phyloP scores from a whole-genome alignment of 140 eudicot species.

The Stevia rebaudiana region DNA sequence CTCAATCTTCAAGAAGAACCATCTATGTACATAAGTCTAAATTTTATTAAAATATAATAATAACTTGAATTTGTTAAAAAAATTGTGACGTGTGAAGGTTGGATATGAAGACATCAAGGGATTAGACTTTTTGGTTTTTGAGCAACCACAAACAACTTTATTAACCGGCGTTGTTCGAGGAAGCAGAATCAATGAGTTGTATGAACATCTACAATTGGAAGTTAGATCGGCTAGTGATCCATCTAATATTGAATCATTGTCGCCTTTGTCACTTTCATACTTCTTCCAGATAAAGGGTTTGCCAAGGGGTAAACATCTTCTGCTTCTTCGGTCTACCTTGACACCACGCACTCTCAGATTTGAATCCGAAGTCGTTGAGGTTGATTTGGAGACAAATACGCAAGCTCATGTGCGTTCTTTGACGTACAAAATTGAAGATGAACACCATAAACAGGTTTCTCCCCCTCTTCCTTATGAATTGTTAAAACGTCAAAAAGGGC shows the following conservation, averaged over 20 bases:
- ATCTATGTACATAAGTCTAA: no score
- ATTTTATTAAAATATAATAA: not conserved
- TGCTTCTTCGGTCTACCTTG: conserved; percentile 65
- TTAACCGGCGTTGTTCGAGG: conserved; percentile 78
- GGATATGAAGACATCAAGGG: conserved; percentile 65
- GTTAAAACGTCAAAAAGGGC: not conserved
- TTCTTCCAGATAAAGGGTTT: conserved; percentile 93
- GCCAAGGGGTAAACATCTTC: conserved; percentile 73
- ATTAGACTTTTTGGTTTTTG: conserved; percentile 80
- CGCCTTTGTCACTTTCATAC: conserved; percentile 78
- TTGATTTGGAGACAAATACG: conserved; percentile 67
- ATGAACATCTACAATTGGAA: conserved; percentile 74
- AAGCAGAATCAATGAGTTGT: conserved; percentile 47
- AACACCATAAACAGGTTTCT: conserved; percentile 77
- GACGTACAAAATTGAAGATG: conserved; percentile 55
- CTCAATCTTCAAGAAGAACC: no score
- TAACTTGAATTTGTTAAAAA: not conserved
- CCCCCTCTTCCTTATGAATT: not conserved
- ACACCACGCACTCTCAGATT: conserved; percentile 56
- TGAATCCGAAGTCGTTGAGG: conserved; percentile 73
- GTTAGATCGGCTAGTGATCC: conserved; percentile 70
- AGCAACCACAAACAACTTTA: conserved; percentile 72
- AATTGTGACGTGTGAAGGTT: conserved; percentile 37
- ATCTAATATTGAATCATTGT: conserved; percentile 58
- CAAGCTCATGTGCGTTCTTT: conserved; percentile 73